Evolutionary conservation across 2,329 filamentous ascomycete species (phyloP).

Genomic region (Diaporthe capsici): DNA sequence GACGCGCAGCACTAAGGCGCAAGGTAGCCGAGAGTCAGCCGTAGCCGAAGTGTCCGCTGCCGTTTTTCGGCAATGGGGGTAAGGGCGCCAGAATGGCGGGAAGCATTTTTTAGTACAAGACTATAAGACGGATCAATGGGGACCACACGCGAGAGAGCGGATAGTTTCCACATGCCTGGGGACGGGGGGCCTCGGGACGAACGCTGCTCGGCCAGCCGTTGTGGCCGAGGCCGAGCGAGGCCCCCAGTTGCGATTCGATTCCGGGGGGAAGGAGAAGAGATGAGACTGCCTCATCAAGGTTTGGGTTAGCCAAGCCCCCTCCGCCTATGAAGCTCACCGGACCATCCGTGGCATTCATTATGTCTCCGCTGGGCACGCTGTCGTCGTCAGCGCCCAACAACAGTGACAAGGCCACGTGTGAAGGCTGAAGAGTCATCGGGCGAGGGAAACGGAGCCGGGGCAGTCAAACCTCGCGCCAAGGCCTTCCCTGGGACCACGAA

Average conservation of each 20-base stretch:
- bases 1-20: not conserved
- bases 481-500: not conserved
- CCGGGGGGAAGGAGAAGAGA: not conserved
- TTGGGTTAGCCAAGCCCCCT: constrained; percentile 3
- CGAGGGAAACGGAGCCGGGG: not conserved
- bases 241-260: not conserved
- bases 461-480: not conserved
- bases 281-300: not conserved
- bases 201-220: constrained; percentile 20
- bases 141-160: not conserved
- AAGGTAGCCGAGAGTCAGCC: constrained; percentile 14
- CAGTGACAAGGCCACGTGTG: not conserved
- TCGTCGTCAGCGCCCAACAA: constrained; percentile 6
- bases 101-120: not conserved
- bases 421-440: constrained; percentile 21
- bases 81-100: not conserved
- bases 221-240: constrained; percentile 23
- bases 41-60: constrained; percentile 16
- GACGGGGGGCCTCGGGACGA: constrained; percentile 14
- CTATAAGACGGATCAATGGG: not conserved
- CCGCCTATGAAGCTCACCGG: not conserved
- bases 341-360: not conserved
- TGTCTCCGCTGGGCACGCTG: not conserved
- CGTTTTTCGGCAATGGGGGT: not conserved
- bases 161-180: not conserved